Evolutionary conservation across 768 basidiomycete species (phyloP).

Genomic region (Steccherinum ochraceum): DNA sequence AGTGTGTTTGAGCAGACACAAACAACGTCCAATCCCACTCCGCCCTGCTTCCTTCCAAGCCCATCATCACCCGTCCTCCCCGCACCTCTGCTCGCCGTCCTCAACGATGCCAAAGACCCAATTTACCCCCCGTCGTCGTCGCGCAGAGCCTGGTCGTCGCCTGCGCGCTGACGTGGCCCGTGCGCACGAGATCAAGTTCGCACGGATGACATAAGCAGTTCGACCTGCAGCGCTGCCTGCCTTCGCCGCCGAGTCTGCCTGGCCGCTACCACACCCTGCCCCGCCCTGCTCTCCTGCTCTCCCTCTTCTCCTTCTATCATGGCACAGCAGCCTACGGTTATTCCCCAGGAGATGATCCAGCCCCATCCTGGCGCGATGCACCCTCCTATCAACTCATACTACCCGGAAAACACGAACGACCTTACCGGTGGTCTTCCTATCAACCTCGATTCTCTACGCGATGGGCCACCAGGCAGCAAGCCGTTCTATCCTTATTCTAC

Average conservation of each 20-base stretch:
- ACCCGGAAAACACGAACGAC: constrained; percentile 69
- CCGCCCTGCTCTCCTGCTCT: background rate
- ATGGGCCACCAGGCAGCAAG: constrained; percentile 84
- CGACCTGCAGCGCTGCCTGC: constrained; percentile 12
- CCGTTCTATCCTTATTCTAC: constrained; percentile 91
- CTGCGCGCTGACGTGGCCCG: constrained; percentile 14
- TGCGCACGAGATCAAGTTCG: constrained; percentile 19
- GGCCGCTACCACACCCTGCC: background rate
- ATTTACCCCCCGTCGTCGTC: background rate
- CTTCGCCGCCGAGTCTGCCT: background rate
- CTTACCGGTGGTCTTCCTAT: constrained; percentile 80
- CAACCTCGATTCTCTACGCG: constrained; percentile 80
- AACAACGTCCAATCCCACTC: constrained; percentile 29
- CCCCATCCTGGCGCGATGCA: constrained; percentile 15
- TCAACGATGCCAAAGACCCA: background rate
- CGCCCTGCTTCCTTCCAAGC: constrained; percentile 17
- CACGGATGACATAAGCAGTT: constrained; percentile 23
- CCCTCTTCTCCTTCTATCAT: constrained; percentile 20
- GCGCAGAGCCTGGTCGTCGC: background rate
- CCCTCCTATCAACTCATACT: constrained; percentile 49
- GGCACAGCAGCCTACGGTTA: constrained; percentile 36
- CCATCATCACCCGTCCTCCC: constrained; percentile 14
- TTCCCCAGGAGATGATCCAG: constrained; percentile 55
- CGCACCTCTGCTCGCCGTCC: constrained; percentile 21
- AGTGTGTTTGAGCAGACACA: constrained; percentile 51